These are phyloP conservation scores for Strigomonas galati DNA, from an alignment of 208 protist genomes.

Conservation along the genomic window DNA sequence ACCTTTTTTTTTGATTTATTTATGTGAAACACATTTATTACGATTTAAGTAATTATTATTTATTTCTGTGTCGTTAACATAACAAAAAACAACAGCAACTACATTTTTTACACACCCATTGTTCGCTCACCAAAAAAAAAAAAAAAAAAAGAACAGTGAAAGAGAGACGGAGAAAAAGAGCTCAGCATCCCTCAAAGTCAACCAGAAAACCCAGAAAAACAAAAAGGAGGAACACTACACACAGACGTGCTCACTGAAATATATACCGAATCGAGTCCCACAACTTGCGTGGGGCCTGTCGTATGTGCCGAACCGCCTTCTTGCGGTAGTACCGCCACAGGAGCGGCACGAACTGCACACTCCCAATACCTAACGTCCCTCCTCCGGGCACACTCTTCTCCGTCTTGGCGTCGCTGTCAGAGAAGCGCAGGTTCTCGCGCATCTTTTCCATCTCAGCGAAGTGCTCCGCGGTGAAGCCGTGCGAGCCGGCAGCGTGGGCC, in stretches of 20 bases:
- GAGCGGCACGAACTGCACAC: neutral
- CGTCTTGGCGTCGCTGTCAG: too few species aligned
- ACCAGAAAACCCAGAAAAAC: neutral
- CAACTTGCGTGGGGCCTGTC: conserved; percentile 17
- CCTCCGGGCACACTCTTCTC: too few species aligned
- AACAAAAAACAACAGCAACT: too few species aligned
- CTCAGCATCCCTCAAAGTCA: neutral
- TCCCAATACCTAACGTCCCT: too few species aligned
- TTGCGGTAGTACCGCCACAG: conserved; percentile 26
- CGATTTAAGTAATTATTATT: too few species aligned
- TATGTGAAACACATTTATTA: too few species aligned
- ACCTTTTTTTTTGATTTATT: too few species aligned
- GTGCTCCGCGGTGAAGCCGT: conserved; percentile 70
- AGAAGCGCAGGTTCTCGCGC: conserved; percentile 10
- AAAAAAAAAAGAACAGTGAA: neutral
- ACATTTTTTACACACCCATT: too few species aligned
- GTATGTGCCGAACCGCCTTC: conserved; percentile 7
- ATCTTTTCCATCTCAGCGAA: conserved; percentile 37
- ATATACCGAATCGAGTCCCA: conserved; percentile 41
- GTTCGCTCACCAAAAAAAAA: too few species aligned
- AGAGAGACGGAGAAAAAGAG: neutral
- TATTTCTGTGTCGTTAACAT: too few species aligned
- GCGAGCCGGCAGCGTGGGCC: conserved; percentile 42
- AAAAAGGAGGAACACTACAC: neutral
- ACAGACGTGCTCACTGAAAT: conserved; percentile 12